Conservation (phyloP, 768 basidiomycete species). For the Suillus discolor region DNA sequence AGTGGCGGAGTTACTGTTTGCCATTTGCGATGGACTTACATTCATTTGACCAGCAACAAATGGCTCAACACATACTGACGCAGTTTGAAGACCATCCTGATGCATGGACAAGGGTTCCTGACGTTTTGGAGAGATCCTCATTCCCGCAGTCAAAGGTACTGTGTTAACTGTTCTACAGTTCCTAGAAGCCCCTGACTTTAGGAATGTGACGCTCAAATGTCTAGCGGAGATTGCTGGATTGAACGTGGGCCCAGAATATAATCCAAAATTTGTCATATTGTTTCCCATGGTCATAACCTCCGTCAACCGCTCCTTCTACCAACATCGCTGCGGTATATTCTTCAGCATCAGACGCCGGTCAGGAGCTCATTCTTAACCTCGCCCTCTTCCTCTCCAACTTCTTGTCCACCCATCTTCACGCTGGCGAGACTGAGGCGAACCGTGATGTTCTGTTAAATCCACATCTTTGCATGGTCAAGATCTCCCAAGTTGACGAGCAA, state of each 20-base stretch:
- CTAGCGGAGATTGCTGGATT: slow-evolving; percentile 95
- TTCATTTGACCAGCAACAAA: slow-evolving; percentile 71
- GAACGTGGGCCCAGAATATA: slow-evolving; percentile 94
- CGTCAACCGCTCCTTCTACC: slow-evolving; percentile 90
- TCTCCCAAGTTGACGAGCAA: slow-evolving; percentile 97
- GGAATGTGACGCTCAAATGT: slow-evolving; percentile 96
- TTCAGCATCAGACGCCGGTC: slow-evolving; percentile 87
- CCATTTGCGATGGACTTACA: slow-evolving; percentile 12
- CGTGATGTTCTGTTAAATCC: slow-evolving; percentile 95
- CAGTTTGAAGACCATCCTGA: slow-evolving; percentile 97
- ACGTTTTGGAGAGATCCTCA: slow-evolving; percentile 81
- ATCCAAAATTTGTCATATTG: slow-evolving; percentile 95
- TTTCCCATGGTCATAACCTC: slow-evolving; percentile 99
- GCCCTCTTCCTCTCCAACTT: slow-evolving; percentile 98
- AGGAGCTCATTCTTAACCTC: slow-evolving; percentile 96
- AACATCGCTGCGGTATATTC: slow-evolving; percentile 93
- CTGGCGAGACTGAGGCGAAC: slow-evolving; percentile 90
- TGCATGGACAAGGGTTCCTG: slow-evolving; percentile 96
- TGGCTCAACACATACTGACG: slow-evolving; percentile 91
- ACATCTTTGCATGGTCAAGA: slow-evolving; percentile 97
- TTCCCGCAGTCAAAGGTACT: slow-evolving; percentile 85
- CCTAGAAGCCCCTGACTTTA: slow-evolving; percentile 94
- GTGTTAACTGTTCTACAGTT: slow-evolving; percentile 55
- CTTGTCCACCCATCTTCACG: slow-evolving; percentile 88
- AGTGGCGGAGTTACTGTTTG: slow-evolving; percentile 12